Base-by-base conservation (phyloP, 257 asterid genomes). In the Solanum gracilifrons region DNA sequence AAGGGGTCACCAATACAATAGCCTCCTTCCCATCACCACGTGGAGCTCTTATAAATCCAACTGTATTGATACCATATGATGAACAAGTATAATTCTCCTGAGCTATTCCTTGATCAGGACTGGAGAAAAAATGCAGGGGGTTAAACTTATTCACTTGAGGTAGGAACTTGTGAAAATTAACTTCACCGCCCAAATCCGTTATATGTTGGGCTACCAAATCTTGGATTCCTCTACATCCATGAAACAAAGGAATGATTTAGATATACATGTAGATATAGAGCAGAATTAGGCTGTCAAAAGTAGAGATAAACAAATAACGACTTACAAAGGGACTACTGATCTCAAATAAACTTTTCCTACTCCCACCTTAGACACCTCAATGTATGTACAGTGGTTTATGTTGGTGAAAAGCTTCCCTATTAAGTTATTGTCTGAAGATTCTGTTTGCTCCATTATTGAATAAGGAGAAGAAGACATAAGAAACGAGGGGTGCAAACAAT, bases 1-100 rank as follows among this genome's bases (percentile, higher is more conserved):
- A 97, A 80, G 99, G 98, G 76, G 99, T 95, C 88, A 95, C 98
- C 88, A 97, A 86, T 41, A 97, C 98, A 88, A 97, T 94, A 90
- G 99, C 95, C 94, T 97, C 99, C 89, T 97, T 97, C 66, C 99
- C 98, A 71, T 97, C 99, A 41, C 99, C 98, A 86, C 91, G 97
- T 23, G 98, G 98, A 76, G 99, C 99, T 90, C 99, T 95, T 88
- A 95, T 89, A 84, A 96, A 93, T 87, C 99, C 99, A 87, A 96
- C 93, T 21, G 98, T 95, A 88, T 93, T 97, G 85, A 93, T 86
- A 86, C 98, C 98, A 90, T 91, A 90, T 85, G 95, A 91, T 55
- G 94, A 90, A 88, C 96, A 93, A 35, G 91, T 94, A 88, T 86
- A 87, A 87, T 96, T 97, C 87, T 91, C 95, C 84, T 90, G 92